Base-by-base conservation (phyloP, 1,284 basidiomycete genomes). In the Takashimella koratensis region DNA sequence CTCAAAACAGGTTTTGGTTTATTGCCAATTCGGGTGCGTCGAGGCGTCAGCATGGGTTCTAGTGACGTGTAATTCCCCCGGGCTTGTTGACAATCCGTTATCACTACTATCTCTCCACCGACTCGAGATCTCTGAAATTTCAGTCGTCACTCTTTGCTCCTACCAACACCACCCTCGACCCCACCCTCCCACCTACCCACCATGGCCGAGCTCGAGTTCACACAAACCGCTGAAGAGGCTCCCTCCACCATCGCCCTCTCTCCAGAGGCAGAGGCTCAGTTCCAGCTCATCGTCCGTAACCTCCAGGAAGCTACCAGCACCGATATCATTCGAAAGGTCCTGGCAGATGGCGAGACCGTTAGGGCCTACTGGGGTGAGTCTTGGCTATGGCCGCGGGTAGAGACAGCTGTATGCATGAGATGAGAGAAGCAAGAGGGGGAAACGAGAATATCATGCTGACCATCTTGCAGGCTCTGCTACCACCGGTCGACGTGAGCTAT, bases 291-390 rank as follows among this genome's bases (percentile, higher is more conserved):
- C 63, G 94, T 89, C 0, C 80, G 94, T 49, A 80, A 87, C 65
- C 76, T 98, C 41, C 85, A 90, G 63, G 96, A 99, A 75, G 86
- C 91, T 1, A 84, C 98, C 5, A 89, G 92, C 42, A 87, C 81
- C 6, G 93, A 97, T 52, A 78, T 81, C 47, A 86, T 98, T 75
- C 88, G 90, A 70, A 79, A 84, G 41, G 85, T 96, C 52, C 80
- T 98, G 41, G 81, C 83, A 11, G 88, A 96, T 67, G 88, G 86
- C 30, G 80, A 83, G 67, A 78, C 83, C 43, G 85, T 84, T 36
- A 92, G 86, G 73, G 85, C 85, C 66, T 95, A 95, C 83, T 96
- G 88, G 88, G 92, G 91, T 86, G 65, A 51, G 85, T 81, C n/a
- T n/a, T n/a, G n/a, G n/a, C n/a, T n/a, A n/a, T n/a, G n/a, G n/a